Base-by-base conservation (phyloP, 768 basidiomycete genomes). In the Suillus bovinus region DNA sequence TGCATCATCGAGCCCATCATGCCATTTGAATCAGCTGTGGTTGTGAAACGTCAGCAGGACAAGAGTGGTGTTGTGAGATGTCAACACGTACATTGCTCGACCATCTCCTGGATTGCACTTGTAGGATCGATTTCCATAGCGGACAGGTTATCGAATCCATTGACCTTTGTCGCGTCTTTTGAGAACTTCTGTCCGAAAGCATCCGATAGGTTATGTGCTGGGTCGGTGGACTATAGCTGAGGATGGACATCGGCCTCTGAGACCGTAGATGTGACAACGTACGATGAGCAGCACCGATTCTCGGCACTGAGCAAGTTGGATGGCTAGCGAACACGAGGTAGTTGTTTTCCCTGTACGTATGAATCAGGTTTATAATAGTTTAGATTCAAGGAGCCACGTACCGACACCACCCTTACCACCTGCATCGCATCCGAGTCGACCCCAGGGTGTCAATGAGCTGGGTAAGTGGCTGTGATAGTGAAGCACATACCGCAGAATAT, bases 1-100 rank as follows among this genome's bases (percentile, higher is more conserved):
- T 99, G 97, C 94, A 99, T 97, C 95, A 99, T 99, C 65, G 90
- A 88, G 52, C 94, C 94, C 96, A 99, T 99, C 82, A 96, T 95
- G 13, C 91, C 90, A 70, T 91, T 92, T 67, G 88, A 86, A 74
- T 93, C 92, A 63, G 92, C 91, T 94, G 70, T 50, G 47, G 29
- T 27, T 33, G n/a, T 6, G 38, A 27, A 27, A 56, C 44, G 59
- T 56, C 38, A 62, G 61, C 24, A 42, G 60, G 36, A 55, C 24
- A 42, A 61, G 31, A 54, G 44, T 14, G 61, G 24, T 33, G 38
- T 36, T 24, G 2, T 24, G 39, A 54, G 34, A 29, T n/a, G 27
- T 34, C 54, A 41, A 58, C 17, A 75, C 86, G 58, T 69, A 97
- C 96, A 96, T 72, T 92, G 89, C 70, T 99, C 97, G 39, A 99